Conservation (phyloP, 495 filamentous ascomycete genomes). For the Penicillium cinerascens region DNA sequence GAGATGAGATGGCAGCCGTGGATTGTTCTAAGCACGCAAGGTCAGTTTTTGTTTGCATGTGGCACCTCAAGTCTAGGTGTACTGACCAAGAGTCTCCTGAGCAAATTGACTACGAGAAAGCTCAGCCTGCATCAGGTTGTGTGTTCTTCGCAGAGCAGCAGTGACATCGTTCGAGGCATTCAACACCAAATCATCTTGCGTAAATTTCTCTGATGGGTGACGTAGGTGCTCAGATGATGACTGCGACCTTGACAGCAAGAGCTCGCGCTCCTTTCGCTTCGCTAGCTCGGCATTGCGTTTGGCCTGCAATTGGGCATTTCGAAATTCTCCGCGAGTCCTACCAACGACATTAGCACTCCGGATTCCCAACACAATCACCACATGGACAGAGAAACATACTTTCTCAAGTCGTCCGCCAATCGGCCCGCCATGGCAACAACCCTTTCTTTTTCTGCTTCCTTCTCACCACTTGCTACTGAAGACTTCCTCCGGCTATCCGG, state of each 20-base stretch:
- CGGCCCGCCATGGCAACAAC: conserved; percentile 61
- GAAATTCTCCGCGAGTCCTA: conserved; percentile 72
- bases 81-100: conserved; percentile 67
- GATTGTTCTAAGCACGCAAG: conserved; percentile 51
- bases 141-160: conserved; percentile 74
- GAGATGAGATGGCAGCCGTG: conserved; percentile 71
- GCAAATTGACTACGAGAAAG: conserved; percentile 83
- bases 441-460: conserved; percentile 54
- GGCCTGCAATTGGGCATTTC: conserved; percentile 78
- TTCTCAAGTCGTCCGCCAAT: conserved; percentile 64
- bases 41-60: conserved; percentile 7
- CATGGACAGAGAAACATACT: conserved; percentile 41
- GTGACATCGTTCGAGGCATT: conserved; percentile 82
- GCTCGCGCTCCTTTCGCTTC: conserved; percentile 69
- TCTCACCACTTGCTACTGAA: conserved; percentile 38
- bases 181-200: conserved; percentile 64
- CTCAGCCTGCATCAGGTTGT: conserved; percentile 77
- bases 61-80: neutral
- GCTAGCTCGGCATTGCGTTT: conserved; percentile 71
- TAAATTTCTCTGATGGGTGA: conserved; percentile 45
- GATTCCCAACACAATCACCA: neutral
- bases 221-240: conserved; percentile 32
- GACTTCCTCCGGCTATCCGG: conserved; percentile 37
- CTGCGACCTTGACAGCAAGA: conserved; percentile 59
- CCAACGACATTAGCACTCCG: conserved; percentile 9